Conservation (phyloP, 2,329 filamentous ascomycete species). For the Scorias spongiosa region DNA sequence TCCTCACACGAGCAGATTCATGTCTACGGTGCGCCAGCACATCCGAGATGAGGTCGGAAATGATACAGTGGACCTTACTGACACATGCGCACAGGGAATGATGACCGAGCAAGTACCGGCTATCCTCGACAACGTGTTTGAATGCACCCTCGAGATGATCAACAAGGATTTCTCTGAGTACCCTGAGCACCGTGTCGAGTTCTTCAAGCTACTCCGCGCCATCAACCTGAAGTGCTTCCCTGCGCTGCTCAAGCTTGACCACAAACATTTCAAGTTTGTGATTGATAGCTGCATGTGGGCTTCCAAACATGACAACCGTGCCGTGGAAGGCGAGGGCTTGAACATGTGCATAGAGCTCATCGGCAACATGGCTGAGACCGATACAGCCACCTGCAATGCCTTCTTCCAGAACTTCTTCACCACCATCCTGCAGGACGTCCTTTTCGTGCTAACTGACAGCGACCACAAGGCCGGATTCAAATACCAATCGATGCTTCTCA, state of each 20-base stretch:
- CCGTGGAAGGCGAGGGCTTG: constrained; percentile 88
- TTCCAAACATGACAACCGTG: constrained; percentile 98
- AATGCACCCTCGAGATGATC: constrained; percentile 98
- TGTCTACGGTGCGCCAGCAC: constrained; percentile 24
- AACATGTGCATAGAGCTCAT: constrained; percentile 98
- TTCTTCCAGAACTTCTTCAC: constrained; percentile 99
- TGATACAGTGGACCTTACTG: neutral
- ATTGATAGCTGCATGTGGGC: constrained; percentile 99
- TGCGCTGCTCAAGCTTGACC: constrained; percentile 82
- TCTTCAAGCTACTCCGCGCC: constrained; percentile 89
- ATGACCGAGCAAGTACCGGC: constrained; percentile 98
- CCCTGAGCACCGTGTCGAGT: constrained; percentile 96
- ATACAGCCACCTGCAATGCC: constrained; percentile 68
- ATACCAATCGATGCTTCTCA: constrained; percentile 83
- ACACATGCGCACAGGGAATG: constrained; percentile 43
- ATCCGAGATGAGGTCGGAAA: constrained; percentile 2
- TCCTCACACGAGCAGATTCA: constrained; percentile 35
- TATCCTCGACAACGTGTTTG: constrained; percentile 97
- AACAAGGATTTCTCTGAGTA: constrained; percentile 99
- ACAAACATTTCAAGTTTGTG: constrained; percentile 96
- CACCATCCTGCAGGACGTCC: constrained; percentile 88
- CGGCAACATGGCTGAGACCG: constrained; percentile 90
- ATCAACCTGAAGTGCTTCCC: constrained; percentile 98
- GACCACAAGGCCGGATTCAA: constrained; percentile 99
- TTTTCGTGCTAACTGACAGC: constrained; percentile 93